These are phyloP conservation scores for Tulasnella sp. DNA, from an alignment of 768 basidiomycete genomes.

Conservation along the genomic window DNA sequence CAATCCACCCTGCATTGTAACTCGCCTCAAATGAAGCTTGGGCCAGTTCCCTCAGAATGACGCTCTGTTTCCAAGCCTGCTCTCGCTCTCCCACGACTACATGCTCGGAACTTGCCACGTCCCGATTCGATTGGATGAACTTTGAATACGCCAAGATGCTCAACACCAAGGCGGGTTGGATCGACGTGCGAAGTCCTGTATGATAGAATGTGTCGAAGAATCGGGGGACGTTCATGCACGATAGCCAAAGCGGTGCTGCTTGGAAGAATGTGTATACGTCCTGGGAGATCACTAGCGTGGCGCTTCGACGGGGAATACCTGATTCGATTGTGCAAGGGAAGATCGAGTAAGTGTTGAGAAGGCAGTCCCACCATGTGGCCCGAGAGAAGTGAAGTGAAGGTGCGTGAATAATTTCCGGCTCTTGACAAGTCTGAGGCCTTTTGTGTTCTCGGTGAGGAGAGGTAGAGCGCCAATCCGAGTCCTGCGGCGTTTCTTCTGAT, in stretches of 20 bases:
- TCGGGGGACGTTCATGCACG: slow-evolving; percentile 12
- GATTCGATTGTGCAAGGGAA: neutral
- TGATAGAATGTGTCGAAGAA: slow-evolving; percentile 10
- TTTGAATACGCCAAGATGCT: slow-evolving; percentile 6
- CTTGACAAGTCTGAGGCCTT: neutral
- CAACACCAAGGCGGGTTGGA: slow-evolving; percentile 7
- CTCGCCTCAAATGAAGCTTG: neutral
- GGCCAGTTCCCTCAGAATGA: slow-evolving; percentile 3
- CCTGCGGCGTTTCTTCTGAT: neutral
- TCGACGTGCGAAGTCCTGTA: neutral
- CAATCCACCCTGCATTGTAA: slow-evolving; percentile 8
- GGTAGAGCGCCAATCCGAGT: neutral
- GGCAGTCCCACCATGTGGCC: slow-evolving; percentile 10
- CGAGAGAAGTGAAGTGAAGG: neutral
- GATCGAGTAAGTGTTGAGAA: neutral
- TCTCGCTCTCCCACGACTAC: neutral
- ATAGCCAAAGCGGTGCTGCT: neutral
- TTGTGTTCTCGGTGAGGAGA: neutral
- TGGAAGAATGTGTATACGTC: neutral
- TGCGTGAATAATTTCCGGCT: neutral
- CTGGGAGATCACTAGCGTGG: neutral
- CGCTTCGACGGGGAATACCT: neutral
- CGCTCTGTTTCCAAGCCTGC: neutral
- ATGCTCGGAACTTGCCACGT: slow-evolving; percentile 25
- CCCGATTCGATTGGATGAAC: slow-evolving; percentile 1